These are phyloP conservation scores for Syzygium aqueum DNA, from an alignment of 345 rosid species.

Conservation along the genomic window DNA sequence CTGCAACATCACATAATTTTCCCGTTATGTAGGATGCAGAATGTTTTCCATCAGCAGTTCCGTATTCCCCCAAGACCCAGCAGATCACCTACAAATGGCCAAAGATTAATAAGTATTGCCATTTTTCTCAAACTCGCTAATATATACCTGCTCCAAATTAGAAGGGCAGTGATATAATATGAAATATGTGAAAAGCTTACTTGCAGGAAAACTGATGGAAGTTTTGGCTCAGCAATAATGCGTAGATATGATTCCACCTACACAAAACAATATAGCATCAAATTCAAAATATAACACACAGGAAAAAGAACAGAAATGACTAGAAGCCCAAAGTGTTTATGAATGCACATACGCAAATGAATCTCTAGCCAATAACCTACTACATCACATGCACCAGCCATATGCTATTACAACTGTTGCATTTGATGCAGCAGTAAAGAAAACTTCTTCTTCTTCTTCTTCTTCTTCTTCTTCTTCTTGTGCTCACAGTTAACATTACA, in stretches of 20 bases:
- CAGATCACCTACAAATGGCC: constrained; percentile 66
- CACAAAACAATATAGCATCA: constrained; percentile 1
- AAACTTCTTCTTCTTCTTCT: neutral
- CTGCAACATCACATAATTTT: constrained; percentile 91
- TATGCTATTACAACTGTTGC: neutral
- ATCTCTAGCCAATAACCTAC: neutral
- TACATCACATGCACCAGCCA: neutral
- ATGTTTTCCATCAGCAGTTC: constrained; percentile 77
- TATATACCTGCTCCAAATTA: neutral
- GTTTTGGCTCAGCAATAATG: constrained; percentile 88
- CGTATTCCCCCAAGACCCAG: constrained; percentile 97
- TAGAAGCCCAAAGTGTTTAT: neutral
- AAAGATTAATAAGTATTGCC: constrained; percentile 8
- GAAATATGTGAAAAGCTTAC: constrained; percentile 16
- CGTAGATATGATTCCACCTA: constrained; percentile 95
- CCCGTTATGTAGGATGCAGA: constrained; percentile 80
- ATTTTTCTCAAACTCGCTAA: neutral
- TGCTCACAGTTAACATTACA: neutral
- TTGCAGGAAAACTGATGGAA: constrained; percentile 93
- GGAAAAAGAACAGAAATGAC: neutral
- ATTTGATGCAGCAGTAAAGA: neutral
- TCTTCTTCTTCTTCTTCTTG: neutral
- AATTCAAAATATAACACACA: constrained; percentile 1
- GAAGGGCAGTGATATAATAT: neutral
- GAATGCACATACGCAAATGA: neutral